These are phyloP conservation scores for Biscogniauxia marginata DNA, from an alignment of 2,329 filamentous ascomycete genomes.

Conservation along the genomic window DNA sequence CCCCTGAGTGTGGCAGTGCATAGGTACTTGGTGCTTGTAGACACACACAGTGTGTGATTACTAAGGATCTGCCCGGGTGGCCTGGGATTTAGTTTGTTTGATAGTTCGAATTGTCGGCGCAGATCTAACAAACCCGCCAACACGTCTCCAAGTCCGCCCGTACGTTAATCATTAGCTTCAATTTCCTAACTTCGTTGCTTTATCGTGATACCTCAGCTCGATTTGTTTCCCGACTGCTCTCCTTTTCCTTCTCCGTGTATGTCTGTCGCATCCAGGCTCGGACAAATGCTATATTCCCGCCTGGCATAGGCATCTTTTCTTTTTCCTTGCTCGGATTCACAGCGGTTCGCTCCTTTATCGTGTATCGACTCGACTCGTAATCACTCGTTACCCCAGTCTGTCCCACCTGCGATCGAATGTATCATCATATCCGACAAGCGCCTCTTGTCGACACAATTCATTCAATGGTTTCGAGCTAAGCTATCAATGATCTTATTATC, in stretches of 20 bases:
- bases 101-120: neutral
- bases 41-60: slow-evolving; percentile 8
- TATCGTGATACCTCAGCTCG: neutral
- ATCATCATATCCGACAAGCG: slow-evolving; percentile 1
- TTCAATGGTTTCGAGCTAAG: slow-evolving; percentile 1
- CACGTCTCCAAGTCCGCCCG: neutral
- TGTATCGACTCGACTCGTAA: slow-evolving; percentile 13
- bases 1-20: slow-evolving; percentile 29
- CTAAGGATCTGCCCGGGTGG: slow-evolving; percentile 9
- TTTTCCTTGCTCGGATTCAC: slow-evolving; percentile 13
- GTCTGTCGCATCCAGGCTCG: slow-evolving; percentile 7
- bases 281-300: slow-evolving; percentile 1
- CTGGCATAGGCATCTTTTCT: neutral
- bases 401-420: slow-evolving; percentile 11
- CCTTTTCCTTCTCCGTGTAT: slow-evolving; percentile 10
- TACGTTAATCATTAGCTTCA: neutral
- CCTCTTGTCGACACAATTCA: neutral
- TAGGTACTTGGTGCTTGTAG: too few species aligned
- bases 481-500: slow-evolving; percentile 16
- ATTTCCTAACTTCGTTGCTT: neutral
- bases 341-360: slow-evolving; percentile 20
- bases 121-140: neutral
- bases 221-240: neutral
- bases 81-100: too few species aligned
- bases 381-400: slow-evolving; percentile 11